Percentiles rank a stretch among this genome's conserved stretches.
phyloP scores from a whole-genome alignment of 768 basidiomycete species.

The Tylopilus sp. region DNA sequence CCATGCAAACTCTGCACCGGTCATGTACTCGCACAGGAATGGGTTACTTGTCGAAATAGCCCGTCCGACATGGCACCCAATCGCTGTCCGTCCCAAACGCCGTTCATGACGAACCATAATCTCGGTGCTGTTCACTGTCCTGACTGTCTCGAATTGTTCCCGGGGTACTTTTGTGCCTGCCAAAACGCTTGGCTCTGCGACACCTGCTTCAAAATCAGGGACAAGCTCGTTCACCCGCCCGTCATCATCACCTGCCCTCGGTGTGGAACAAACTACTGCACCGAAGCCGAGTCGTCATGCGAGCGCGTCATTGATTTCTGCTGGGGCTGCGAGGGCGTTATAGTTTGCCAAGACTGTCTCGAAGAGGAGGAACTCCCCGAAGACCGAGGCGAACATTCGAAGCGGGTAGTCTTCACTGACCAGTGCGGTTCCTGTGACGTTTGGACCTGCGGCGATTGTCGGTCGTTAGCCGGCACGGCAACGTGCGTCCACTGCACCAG shows the following conservation, averaged over 20 bases:
- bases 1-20: constrained; percentile 3
- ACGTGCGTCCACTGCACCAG: not conserved
- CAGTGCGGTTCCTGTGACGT: not conserved
- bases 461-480: not conserved
- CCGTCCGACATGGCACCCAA: not conserved
- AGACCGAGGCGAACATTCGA: not conserved
- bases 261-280: constrained; percentile 11
- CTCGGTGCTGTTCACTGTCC: not conserved
- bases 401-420: not conserved
- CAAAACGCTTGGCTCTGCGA: not conserved
- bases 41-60: not conserved
- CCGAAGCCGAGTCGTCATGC: not conserved
- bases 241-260: constrained; percentile 12
- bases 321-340: constrained; percentile 4
- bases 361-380: constrained; percentile 12
- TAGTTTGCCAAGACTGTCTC: constrained; percentile 5
- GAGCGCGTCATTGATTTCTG: not conserved
- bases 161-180: constrained; percentile 3
- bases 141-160: constrained; percentile 1
- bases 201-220: not conserved
- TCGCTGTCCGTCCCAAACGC: constrained; percentile 9
- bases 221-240: not conserved
- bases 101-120: not conserved
- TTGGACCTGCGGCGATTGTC: constrained; percentile 11
- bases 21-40: not conserved